Percentiles rank a stretch among this genome's conserved stretches.
phyloP scores from a whole-genome alignment of 257 asterid genomes.

The Gentiana macrophylla region DNA sequence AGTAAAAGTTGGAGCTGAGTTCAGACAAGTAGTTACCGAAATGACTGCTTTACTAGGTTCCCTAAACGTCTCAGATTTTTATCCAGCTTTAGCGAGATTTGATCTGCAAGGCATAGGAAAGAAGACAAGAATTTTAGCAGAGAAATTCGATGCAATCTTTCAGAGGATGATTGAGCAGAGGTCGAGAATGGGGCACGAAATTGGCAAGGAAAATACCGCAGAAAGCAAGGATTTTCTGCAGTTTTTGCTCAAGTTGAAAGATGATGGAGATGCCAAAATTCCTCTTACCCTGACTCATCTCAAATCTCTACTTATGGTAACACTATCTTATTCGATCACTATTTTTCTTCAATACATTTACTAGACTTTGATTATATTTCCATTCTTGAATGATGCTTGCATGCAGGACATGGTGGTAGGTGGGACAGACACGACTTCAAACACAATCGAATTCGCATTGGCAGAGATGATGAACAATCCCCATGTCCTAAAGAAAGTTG shows the following conservation, averaged over 20 bases:
- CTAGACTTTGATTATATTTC: too few relatives aligned
- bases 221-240: slow-evolving; percentile 17
- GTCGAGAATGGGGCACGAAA: slow-evolving; percentile 3
- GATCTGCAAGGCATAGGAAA: slow-evolving; percentile 32
- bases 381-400: neutral
- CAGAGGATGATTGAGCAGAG: slow-evolving; percentile 21
- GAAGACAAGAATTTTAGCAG: slow-evolving; percentile 14
- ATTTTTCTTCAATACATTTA: too few relatives aligned
- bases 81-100: slow-evolving; percentile 26
- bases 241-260: slow-evolving; percentile 31
- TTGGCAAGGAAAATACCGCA: neutral
- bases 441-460: slow-evolving; percentile 29
- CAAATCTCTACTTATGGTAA: slow-evolving; percentile 52
- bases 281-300: slow-evolving; percentile 45
- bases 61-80: slow-evolving; percentile 40
- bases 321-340: neutral
- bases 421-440: slow-evolving; percentile 41
- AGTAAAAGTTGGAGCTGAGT: slow-evolving; percentile 23
- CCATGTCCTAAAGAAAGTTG: slow-evolving; percentile 17
- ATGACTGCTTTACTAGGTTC: slow-evolving; percentile 26
- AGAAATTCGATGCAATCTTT: neutral
- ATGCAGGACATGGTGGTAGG: slow-evolving; percentile 34
- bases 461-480: slow-evolving; percentile 27
- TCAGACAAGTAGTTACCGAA: slow-evolving; percentile 25
- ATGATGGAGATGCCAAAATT: slow-evolving; percentile 28